Evolutionary conservation across 192 early-diverging fungal genomes (phyloP), one percentile per base, ranked within the genome.

Genomic region (Rhizophagus sp.): DNA sequence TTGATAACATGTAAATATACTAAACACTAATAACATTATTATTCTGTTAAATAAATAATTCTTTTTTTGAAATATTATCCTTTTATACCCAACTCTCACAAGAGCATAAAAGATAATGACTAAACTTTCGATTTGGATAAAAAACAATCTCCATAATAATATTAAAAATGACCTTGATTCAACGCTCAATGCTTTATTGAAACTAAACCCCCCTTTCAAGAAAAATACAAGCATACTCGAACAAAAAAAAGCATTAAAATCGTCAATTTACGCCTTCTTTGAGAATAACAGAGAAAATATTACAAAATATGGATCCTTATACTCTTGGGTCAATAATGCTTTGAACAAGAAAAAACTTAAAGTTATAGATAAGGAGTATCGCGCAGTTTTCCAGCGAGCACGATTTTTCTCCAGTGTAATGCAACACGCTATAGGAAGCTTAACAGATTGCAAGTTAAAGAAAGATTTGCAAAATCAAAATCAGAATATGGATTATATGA

Each of bases 221-320:
- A 27, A 75, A 57, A 75, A 75, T 62, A 52, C 27, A 6, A 75
- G 10, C 57, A 62, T 72, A 8, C 30, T 72, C 10, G 39, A 72
- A 72, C 39, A 75, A 61, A 75, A 75, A 75, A 33, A 75, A 75
- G 52, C 73, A 8, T 61, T 75, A 75, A 75, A 36, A 75, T 75
- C 73, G 7, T 75, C 52, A 62, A 62, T 75, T 75, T 25, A 30
- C 10, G 0, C 73, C 0, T 57, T 36, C 24, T 75, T 75, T 19
- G 10, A 62, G 52, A 57, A 57, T 44, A 72, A 36, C 8, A 36
- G 34, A 75, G 73, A 75, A 62, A 62, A 75, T 33, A 61, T 62
- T 4, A 72, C 25, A 75, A 57, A 39, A 62, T 75, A 75, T 22
- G n/a, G 44, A 15, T 50, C 72, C 41, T 73, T 73, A 49, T 73